phyloP scores from a whole-genome alignment of 805 yeast species.

The Lipomyces kockii region DNA sequence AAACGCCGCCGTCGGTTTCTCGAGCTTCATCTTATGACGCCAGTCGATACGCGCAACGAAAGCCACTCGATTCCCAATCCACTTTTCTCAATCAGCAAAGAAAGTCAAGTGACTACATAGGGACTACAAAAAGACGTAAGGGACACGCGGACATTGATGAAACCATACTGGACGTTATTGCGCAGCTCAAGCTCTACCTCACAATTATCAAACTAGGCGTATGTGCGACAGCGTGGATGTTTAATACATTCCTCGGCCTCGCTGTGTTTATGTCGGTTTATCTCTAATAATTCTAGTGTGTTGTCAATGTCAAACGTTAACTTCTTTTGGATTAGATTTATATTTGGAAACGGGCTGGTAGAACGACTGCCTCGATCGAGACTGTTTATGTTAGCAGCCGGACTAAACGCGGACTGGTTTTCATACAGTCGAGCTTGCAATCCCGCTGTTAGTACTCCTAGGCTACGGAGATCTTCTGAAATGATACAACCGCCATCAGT shows the following conservation, averaged over 20 bases:
- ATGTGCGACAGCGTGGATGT: constrained; percentile 15
- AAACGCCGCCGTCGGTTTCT: background rate
- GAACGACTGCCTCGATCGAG: background rate
- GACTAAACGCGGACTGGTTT: background rate
- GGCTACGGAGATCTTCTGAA: background rate
- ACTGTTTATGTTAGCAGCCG: background rate
- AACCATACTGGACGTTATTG: background rate
- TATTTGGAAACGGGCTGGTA: constrained; percentile 1
- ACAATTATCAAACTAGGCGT: constrained; percentile 10
- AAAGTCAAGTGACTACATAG: background rate
- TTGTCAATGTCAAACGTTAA: background rate
- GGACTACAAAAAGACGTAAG: background rate
- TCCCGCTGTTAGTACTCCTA: background rate
- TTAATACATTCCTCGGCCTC: constrained; percentile 9
- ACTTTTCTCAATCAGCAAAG: background rate
- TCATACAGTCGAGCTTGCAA: background rate
- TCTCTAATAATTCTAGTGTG: background rate
- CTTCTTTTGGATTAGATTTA: background rate
- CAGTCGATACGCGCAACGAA: background rate
- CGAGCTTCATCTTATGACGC: constrained; percentile 1
- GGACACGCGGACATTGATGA: background rate
- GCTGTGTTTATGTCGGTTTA: constrained; percentile 15
- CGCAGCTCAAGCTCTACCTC: constrained; percentile 11
- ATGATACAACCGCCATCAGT: background rate
- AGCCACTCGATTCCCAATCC: background rate